phyloP scores from a whole-genome alignment of 1,284 basidiomycete species.

The Xerocomus minutiporus region DNA sequence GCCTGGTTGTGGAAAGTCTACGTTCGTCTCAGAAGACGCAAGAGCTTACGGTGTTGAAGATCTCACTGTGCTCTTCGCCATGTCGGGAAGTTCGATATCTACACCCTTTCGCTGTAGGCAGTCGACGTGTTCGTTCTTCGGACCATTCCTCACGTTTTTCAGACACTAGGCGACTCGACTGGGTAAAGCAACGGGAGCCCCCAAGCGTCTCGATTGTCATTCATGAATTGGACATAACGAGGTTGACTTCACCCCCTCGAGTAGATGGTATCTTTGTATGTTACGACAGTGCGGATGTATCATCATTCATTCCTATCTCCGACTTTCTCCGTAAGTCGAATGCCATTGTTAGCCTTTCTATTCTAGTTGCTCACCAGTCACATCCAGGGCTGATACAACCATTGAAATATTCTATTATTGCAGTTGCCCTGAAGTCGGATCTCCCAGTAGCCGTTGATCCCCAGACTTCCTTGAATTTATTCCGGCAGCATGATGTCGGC shows the following conservation, averaged over 20 bases:
- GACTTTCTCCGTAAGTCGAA: slow-evolving; percentile 53
- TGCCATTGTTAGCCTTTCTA: slow-evolving; percentile 4
- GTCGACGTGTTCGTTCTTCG: slow-evolving; percentile 4
- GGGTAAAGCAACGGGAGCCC: slow-evolving; percentile 32
- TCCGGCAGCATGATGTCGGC: slow-evolving; percentile 59
- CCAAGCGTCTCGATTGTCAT: slow-evolving; percentile 29
- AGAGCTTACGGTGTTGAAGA: slow-evolving; percentile 44
- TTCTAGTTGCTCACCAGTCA: slow-evolving; percentile 10
- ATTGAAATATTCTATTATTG: slow-evolving; percentile 56
- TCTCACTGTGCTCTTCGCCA: slow-evolving; percentile 23
- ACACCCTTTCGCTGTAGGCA: slow-evolving; percentile 43
- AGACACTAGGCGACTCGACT: slow-evolving; percentile 33
- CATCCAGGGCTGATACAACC: slow-evolving; percentile 50
- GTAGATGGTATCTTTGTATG: slow-evolving; percentile 71
- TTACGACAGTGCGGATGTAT: slow-evolving; percentile 60
- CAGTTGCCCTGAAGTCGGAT: slow-evolving; percentile 75
- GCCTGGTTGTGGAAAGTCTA: slow-evolving; percentile 66
- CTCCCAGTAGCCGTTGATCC: slow-evolving; percentile 54
- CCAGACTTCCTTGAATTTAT: slow-evolving; percentile 42
- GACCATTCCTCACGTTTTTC: slow-evolving; percentile 12
- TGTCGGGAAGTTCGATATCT: slow-evolving; percentile 33
- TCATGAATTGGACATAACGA: slow-evolving; percentile 32
- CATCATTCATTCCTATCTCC: slow-evolving; percentile 61
- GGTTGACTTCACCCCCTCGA: slow-evolving; percentile 45
- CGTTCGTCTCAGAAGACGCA: slow-evolving; percentile 63